Evolutionary conservation across 495 filamentous ascomycete species (phyloP).

Genomic region (Penicillium tannophilum): DNA sequence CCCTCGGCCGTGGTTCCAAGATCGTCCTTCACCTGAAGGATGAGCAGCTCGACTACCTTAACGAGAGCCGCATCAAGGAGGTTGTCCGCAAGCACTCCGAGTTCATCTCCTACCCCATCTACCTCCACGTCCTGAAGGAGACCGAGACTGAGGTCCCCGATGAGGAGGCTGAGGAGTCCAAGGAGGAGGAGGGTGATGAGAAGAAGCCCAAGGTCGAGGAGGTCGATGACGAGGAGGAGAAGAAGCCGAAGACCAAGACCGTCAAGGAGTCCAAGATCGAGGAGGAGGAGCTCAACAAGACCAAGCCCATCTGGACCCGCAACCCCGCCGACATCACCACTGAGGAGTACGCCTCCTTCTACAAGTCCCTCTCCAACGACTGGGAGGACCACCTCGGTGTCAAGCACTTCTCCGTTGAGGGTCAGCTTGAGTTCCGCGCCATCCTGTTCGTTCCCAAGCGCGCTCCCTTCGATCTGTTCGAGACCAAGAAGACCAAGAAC

Average conservation of each 20-base stretch:
- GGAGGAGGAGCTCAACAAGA: slow-evolving; percentile 99
- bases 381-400: slow-evolving; percentile 99
- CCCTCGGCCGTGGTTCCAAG: slow-evolving; percentile 91
- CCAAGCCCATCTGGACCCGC: slow-evolving; percentile 99
- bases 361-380: slow-evolving; percentile 98
- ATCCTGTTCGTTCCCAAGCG: slow-evolving; percentile 99
- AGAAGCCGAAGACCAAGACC: slow-evolving; percentile 92
- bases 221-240: slow-evolving; percentile 81
- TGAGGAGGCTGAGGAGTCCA: slow-evolving; percentile 84
- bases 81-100: slow-evolving; percentile 99
- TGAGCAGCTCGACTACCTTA: slow-evolving; percentile 97
- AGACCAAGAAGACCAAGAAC: slow-evolving; percentile 99
- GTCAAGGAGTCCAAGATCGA: slow-evolving; percentile 98
- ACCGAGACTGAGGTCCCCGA: slow-evolving; percentile 98
- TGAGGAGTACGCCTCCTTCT: slow-evolving; percentile 98
- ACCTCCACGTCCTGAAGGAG: slow-evolving; percentile 98
- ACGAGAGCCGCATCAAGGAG: slow-evolving; percentile 99
- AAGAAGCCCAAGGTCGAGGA: slow-evolving; percentile 78
- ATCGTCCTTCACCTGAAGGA: slow-evolving; percentile 99
- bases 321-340: slow-evolving; percentile 93
- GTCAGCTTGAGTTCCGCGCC: slow-evolving; percentile 99
- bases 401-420: slow-evolving; percentile 99
- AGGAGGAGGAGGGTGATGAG: slow-evolving; percentile 80
- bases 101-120: slow-evolving; percentile 99
- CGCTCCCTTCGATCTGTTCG: slow-evolving; percentile 98